phyloP scores from a whole-genome alignment of 2,329 filamentous ascomycete species.

The Cladophialophora psammophila region DNA sequence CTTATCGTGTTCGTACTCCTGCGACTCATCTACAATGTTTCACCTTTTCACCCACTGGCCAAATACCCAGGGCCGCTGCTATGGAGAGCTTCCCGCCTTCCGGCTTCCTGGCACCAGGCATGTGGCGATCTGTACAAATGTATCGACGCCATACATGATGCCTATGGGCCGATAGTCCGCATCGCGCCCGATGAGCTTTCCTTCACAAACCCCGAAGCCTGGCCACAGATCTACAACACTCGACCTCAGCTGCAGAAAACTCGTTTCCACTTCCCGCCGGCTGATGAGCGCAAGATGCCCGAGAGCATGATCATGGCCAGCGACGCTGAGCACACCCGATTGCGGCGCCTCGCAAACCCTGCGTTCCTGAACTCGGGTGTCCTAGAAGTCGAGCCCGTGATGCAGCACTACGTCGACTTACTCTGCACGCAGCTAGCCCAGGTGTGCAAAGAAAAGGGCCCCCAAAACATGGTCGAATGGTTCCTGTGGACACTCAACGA shows the following conservation, averaged over 20 bases:
- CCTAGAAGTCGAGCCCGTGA: slow-evolving; percentile 46
- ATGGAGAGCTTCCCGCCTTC: slow-evolving; percentile 28
- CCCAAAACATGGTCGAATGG: slow-evolving; percentile 32
- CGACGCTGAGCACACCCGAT: slow-evolving; percentile 40
- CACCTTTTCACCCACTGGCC: slow-evolving; percentile 27
- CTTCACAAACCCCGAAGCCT: slow-evolving; percentile 41
- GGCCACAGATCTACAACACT: slow-evolving; percentile 45
- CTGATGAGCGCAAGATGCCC: slow-evolving; percentile 15
- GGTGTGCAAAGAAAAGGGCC: slow-evolving; percentile 6
- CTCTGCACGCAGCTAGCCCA: slow-evolving; percentile 25
- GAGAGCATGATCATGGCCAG: slow-evolving; percentile 29
- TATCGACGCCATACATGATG: slow-evolving; percentile 39
- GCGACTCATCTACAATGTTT: slow-evolving; percentile 24
- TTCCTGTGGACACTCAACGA: slow-evolving; percentile 57
- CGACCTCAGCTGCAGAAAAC: slow-evolving; percentile 35
- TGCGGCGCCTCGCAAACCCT: slow-evolving; percentile 47
- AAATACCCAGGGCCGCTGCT: slow-evolving; percentile 26
- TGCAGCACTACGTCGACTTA: slow-evolving; percentile 31
- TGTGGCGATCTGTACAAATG: slow-evolving; percentile 29
- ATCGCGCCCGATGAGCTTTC: slow-evolving; percentile 46
- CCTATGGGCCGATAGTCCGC: slow-evolving; percentile 45
- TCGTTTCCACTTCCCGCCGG: slow-evolving; percentile 21
- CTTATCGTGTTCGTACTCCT: slow-evolving; percentile 1
- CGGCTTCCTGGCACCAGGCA: slow-evolving; percentile 26
- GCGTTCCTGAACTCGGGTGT: slow-evolving; percentile 54